Percentiles rank a stretch among this genome's conserved stretches.
Evolutionary conservation across 2,329 filamentous ascomycete genomes (phyloP).

Genomic region (Fusarium foetens): DNA sequence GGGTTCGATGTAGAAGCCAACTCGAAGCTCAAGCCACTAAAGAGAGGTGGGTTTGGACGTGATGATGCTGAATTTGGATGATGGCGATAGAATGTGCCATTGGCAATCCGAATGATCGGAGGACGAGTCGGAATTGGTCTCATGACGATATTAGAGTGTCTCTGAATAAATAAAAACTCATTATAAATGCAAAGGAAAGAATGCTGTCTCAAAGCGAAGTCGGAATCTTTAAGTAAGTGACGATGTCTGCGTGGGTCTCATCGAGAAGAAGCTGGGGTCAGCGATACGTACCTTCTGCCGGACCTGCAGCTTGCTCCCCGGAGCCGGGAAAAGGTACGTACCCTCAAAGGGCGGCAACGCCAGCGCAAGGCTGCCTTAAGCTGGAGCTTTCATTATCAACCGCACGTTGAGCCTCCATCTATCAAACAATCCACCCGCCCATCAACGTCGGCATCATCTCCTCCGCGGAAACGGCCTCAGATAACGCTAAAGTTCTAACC

Average conservation of each 20-base stretch:
- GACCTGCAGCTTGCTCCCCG: slow-evolving; percentile 24
- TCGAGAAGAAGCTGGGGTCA: not conserved
- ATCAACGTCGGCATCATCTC: slow-evolving; percentile 13
- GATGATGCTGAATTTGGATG: slow-evolving; percentile 67
- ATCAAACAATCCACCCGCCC: not conserved
- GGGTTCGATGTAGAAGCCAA: slow-evolving; percentile 66
- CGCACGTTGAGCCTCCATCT: slow-evolving; percentile 10
- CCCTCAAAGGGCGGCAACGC: slow-evolving; percentile 24
- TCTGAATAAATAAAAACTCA: slow-evolving; percentile 1
- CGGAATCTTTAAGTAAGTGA: slow-evolving; percentile 33
- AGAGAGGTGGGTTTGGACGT: slow-evolving; percentile 76
- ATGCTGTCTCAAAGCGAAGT: slow-evolving; percentile 27
- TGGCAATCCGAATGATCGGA: slow-evolving; percentile 76
- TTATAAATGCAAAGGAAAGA: slow-evolving; percentile 4
- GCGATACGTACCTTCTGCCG: slow-evolving; percentile 4
- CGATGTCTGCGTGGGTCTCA: slow-evolving; percentile 26
- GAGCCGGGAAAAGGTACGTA: slow-evolving; percentile 35
- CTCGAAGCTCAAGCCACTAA: slow-evolving; percentile 75
- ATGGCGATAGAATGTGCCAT: slow-evolving; percentile 85
- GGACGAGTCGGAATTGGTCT: slow-evolving; percentile 54
- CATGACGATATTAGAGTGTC: slow-evolving; percentile 41
- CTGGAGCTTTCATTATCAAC: slow-evolving; percentile 40
- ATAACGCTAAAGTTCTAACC: not conserved
- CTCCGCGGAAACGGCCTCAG: not conserved
- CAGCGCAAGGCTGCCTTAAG: slow-evolving; percentile 40